These are phyloP conservation scores for Magnaporthiopsis rhizophila DNA, from an alignment of 2,329 filamentous ascomycete genomes.

Conservation along the genomic window DNA sequence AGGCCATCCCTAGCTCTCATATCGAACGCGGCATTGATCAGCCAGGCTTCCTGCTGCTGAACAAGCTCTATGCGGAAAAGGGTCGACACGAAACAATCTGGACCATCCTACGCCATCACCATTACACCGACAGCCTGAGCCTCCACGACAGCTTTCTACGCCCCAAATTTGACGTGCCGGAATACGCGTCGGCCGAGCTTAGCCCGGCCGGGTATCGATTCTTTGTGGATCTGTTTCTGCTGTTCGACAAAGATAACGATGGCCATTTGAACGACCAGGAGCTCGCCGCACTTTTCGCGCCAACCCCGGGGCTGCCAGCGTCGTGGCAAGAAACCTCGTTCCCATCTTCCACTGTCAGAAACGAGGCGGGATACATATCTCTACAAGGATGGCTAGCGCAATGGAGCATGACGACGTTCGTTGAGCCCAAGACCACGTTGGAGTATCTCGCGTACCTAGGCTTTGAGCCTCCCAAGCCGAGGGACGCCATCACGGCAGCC, in stretches of 20 bases:
- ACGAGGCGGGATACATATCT: conserved; percentile 91
- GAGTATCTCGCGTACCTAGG: conserved; percentile 95
- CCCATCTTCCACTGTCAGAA: conserved; percentile 86
- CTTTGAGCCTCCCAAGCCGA: conserved; percentile 74
- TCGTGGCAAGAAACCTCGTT: conserved; percentile 88
- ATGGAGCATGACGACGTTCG: conserved; percentile 99
- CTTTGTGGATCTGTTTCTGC: conserved; percentile 90
- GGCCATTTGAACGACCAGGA: conserved; percentile 85
- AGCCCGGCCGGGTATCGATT: conserved; percentile 90
- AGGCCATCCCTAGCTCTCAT: conserved; percentile 54
- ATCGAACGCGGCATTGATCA: conserved; percentile 69
- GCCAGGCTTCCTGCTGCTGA: conserved; percentile 77
- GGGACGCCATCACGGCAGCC: conserved; percentile 63
- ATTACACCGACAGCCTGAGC: conserved; percentile 92
- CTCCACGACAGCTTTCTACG: conserved; percentile 86
- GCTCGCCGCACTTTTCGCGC: conserved; percentile 78
- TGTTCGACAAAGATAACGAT: conserved; percentile 97
- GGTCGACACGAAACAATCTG: conserved; percentile 97
- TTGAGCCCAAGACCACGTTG: conserved; percentile 88
- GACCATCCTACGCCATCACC: conserved; percentile 91
- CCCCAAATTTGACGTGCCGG: conserved; percentile 89
- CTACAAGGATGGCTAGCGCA: conserved; percentile 97
- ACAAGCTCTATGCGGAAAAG: conserved; percentile 95
- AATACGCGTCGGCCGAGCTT: conserved; percentile 85
- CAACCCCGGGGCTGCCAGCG: conserved; percentile 78